Percentiles rank a stretch among this genome's conserved stretches.
Conservation (phyloP, 768 basidiomycete genomes). For the Mycena albidolilacea region DNA sequence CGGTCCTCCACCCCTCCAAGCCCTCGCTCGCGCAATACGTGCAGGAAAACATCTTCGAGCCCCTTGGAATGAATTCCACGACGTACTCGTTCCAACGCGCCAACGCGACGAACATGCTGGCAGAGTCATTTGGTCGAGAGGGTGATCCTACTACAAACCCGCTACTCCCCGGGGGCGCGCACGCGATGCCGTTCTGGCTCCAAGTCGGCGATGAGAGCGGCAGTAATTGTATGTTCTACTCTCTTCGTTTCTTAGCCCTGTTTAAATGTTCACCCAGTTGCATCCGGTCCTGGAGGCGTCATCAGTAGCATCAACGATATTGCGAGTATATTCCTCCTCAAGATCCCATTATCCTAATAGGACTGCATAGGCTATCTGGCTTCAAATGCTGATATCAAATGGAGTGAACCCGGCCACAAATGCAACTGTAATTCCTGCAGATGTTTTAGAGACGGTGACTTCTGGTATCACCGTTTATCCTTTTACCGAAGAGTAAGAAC, state of each 20-base stretch:
- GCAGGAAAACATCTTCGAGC: conserved; percentile 48
- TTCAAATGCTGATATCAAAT: conserved; percentile 43
- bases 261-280: conserved; percentile 33
- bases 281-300: conserved; percentile 48
- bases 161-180: conserved; percentile 27
- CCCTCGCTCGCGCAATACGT: conserved; percentile 49
- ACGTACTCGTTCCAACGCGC: conserved; percentile 50
- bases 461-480: conserved; percentile 44
- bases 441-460: conserved; percentile 43
- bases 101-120: conserved; percentile 46
- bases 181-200: conserved; percentile 40
- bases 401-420: conserved; percentile 47
- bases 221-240: conserved; percentile 43
- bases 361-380: conserved; percentile 42
- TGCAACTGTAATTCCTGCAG: conserved; percentile 43
- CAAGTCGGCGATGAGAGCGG: conserved; percentile 40
- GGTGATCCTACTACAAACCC: conserved; percentile 35
- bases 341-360: not conserved
- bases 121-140: conserved; percentile 44
- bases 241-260: not conserved
- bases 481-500: conserved; percentile 30
- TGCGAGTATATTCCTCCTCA: conserved; percentile 32
- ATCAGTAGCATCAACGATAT: conserved; percentile 46
- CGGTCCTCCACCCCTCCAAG: conserved; percentile 44
- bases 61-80: conserved; percentile 46